Base-by-base conservation (phyloP, 371 early-diverging fungal genomes). In the Zychaea mexicana region DNA sequence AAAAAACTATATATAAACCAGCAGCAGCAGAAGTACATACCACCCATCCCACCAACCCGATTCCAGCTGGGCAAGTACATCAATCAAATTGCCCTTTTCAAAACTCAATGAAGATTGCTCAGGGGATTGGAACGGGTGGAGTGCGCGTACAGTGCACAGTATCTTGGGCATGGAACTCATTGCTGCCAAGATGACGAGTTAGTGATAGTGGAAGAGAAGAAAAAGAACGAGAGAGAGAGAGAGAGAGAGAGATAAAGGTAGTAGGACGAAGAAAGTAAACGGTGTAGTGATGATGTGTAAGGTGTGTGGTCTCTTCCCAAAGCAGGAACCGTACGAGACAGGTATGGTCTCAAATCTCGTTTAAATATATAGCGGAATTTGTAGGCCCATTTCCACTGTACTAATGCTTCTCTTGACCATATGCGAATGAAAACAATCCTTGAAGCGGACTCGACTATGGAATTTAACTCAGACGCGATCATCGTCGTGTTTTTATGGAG, bases 41-140 rank as follows among this genome's bases (percentile, higher is more conserved):
- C 81, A 74, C 28, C 92, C 93, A 73, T 95, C 91, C 96, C 96
- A 96, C 96, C 96, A 96, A 7, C 96, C 96, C 2, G 93, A 88
- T 61, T 91, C 89, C 59, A 94, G 88, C 64, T 89, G 88, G 2
- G 89, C 78, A 28, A 92, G 79, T 6, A 96, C 96, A 69, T 92
- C 87, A 66, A 95, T 90, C 27, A 86, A 74, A 65, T 94, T 95
- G 58, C 90, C 93, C 62, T 85, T 80, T 26, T 84, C 69, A 66
- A 96, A 94, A 27, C 83, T 78, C 58, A 96, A 79, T n/a, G 88
- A 85, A 33, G 89, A 79, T 56, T 77, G 72, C 53, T 86, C 94
- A 27, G 86, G 76, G 31, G 92, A 86, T 47, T 82, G 73, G 73
- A 92, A 95, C 66, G 92, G 87, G 68, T 95, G 89, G 24, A 96